Base-by-base conservation (phyloP, 306 rosid genomes). In the Acacia crassicarpa region DNA sequence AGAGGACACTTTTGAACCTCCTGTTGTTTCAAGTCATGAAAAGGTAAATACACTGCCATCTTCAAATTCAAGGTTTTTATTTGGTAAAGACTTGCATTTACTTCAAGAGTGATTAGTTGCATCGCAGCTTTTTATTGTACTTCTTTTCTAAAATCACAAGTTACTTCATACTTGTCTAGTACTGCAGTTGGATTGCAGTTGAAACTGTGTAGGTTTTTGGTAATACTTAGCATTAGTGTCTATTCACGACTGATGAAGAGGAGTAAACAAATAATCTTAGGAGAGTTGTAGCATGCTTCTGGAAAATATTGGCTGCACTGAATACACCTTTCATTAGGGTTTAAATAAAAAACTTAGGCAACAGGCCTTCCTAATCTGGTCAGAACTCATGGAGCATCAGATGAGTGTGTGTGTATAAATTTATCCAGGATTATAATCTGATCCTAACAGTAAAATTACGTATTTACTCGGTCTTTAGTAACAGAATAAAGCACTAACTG, bases 1-100 rank as follows among this genome's bases (percentile, higher is more conserved):
- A 58, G 99, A 93, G 30, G 98, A 93, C 51, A 78, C 90, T 71
- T 95, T 93, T 83, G 99, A 95, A 82, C 94, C 90, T 82, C 97
- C 99, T 72, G 87, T 84, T 72, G 92, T 93, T 86, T 89, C 97
- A 35, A 75, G 25, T 22, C 92, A 93, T 38, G 99, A 95, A 74
- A 95, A 91, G 98, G 99, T 93, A 83, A 56, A 76, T 54, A 46
- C 22, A 15, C 43, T 43, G 35, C 40, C 74, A 75, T 53, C 78
- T 65, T 33, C 61, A 69, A 25, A 17, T n/a, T 53, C 45, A 45
- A 27, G 40, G 46, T 80, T 81, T 44, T 51, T 14, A 30, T 81
- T 49, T 44, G 62, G n/a, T 30, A 43, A 22, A 17, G 54, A 71
- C 43, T 35, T 68, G 61, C 45, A 56, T 68, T 71, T n/a, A 8